Conservation (phyloP, 1,139 yeast species). For the Debaryomyces sp. region DNA sequence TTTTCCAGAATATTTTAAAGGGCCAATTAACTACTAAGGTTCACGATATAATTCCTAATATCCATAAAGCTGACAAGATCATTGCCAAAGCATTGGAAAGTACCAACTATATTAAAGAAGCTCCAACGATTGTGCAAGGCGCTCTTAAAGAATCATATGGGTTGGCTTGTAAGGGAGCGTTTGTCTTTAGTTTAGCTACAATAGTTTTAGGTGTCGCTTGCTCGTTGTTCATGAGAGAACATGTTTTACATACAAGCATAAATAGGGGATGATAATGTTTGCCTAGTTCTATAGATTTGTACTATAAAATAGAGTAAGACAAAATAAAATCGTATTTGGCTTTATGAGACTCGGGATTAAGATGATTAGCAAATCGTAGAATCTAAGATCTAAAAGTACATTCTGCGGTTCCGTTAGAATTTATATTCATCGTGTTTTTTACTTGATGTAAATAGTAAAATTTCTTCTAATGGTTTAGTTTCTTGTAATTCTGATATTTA, state of each 20-base stretch:
- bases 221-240: constrained; percentile 46
- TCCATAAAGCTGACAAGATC: constrained; percentile 39
- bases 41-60: constrained; percentile 29
- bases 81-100: constrained; percentile 56
- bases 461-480: constrained; percentile 30
- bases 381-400: neutral
- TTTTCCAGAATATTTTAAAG: constrained; percentile 50
- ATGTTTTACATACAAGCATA: constrained; percentile 41
- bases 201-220: constrained; percentile 42
- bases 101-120: constrained; percentile 53
- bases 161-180: constrained; percentile 54
- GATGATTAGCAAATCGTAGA: neutral
- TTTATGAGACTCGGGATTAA: neutral
- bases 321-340: neutral
- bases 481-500: constrained; percentile 45
- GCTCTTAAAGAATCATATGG: constrained; percentile 53
- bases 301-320: constrained; percentile 37
- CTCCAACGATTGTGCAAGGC: constrained; percentile 51
- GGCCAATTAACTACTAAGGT: constrained; percentile 21
- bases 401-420: no score
- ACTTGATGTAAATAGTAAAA: no score
- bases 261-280: constrained; percentile 30
- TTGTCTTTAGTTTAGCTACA: constrained; percentile 45
- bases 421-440: no score
- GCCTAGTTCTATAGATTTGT: neutral